Percentiles rank a stretch among this genome's conserved stretches.
These are phyloP conservation scores for Fusarium nisikadoi DNA, from an alignment of 2,329 filamentous ascomycete species.

Conservation along the genomic window DNA sequence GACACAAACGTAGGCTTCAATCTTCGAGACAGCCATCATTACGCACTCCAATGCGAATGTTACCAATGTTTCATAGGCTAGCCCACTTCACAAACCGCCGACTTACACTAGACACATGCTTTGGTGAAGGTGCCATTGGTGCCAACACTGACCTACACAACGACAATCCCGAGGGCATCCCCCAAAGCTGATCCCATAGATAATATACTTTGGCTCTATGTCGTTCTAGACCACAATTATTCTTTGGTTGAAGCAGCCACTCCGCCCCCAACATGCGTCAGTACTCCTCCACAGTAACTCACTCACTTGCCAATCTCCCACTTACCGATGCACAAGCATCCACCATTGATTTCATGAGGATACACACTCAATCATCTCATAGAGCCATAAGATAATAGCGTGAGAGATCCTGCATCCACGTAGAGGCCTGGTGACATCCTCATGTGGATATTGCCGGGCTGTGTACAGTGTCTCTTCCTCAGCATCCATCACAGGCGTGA, in stretches of 20 bases:
- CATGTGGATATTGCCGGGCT: neutral
- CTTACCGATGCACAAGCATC: neutral
- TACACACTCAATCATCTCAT: neutral
- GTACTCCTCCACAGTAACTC: neutral
- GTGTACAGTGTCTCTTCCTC: neutral
- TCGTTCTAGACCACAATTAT: neutral
- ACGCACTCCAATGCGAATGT: neutral
- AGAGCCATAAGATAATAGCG: accelerated
- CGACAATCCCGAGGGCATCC: neutral
- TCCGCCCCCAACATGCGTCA: neutral
- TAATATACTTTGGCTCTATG: accelerated
- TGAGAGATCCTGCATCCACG: accelerated
- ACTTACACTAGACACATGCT: neutral
- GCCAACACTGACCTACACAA: neutral
- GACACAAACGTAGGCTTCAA: neutral
- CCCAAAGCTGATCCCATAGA: neutral
- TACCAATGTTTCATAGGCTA: neutral
- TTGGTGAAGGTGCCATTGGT: neutral
- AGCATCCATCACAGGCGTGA: neutral
- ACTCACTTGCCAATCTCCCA: neutral
- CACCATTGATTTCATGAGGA: accelerated
- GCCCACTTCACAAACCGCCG: neutral
- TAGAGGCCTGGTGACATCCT: neutral
- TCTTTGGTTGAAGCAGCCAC: neutral
- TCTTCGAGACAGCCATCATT: neutral